Evolutionary conservation across 441 rosid genomes (phyloP).

Genomic region (Brassica hybrid): DNA sequence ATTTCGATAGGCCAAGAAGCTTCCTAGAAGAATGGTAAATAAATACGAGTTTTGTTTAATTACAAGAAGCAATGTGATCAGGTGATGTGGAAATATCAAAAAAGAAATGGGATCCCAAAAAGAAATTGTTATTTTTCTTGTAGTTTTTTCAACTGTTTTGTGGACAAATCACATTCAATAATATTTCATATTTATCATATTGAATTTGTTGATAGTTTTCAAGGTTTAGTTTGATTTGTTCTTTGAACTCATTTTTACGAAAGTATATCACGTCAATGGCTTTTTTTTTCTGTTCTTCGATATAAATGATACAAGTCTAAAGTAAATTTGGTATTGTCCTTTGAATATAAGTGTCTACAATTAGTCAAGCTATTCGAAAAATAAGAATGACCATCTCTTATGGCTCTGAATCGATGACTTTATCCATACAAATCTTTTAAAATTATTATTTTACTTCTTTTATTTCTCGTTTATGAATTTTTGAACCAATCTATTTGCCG

Average conservation of each 20-base stretch:
- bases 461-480: too few species aligned
- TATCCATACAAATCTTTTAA: too few species aligned
- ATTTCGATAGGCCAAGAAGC: neutral
- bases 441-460: too few species aligned
- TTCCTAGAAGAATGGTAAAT: neutral
- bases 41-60: neutral
- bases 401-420: too few species aligned
- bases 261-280: neutral
- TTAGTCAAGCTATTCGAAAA: too few species aligned
- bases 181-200: neutral
- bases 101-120: too few species aligned
- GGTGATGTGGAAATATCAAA: neutral
- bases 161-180: neutral
- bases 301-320: too few species aligned
- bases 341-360: too few species aligned
- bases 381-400: too few species aligned
- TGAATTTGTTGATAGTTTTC: neutral
- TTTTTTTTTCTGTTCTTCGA: too few species aligned
- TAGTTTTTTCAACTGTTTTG: neutral
- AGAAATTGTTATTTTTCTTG: neutral
- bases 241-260: neutral
- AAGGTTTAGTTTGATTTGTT: neutral
- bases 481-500: too few species aligned
- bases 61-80: neutral
- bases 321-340: too few species aligned